Conservation (phyloP, 495 filamentous ascomycete species). For the Penicillium dipodomyicola region DNA sequence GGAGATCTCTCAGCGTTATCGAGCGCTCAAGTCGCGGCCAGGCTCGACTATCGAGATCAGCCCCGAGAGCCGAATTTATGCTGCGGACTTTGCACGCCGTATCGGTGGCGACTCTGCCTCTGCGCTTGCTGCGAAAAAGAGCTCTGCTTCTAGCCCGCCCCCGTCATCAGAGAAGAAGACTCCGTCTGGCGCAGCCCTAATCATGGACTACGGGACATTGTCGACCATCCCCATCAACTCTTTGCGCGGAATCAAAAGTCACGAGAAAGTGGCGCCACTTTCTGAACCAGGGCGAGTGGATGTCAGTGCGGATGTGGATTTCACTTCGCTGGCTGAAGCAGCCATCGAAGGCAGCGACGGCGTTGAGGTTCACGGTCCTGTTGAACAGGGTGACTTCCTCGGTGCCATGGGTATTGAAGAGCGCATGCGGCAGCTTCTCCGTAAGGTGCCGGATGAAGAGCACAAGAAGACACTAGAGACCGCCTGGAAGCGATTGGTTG, state of each 20-base stretch:
- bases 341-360: conserved; percentile 69
- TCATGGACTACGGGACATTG: conserved; percentile 88
- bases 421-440: conserved; percentile 66
- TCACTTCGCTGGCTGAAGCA: conserved; percentile 76
- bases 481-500: conserved; percentile 76
- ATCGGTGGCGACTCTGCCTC: conserved; percentile 65
- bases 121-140: conserved; percentile 32
- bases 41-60: conserved; percentile 80
- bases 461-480: conserved; percentile 61
- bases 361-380: conserved; percentile 90
- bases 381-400: conserved; percentile 81
- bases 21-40: conserved; percentile 60
- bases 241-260: conserved; percentile 77
- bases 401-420: conserved; percentile 74
- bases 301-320: conserved; percentile 89
- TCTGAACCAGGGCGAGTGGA: conserved; percentile 75
- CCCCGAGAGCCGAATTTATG: conserved; percentile 76
- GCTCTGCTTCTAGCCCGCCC: conserved; percentile 12
- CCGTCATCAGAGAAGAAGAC: conserved; percentile 44
- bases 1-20: conserved; percentile 76
- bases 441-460: conserved; percentile 48
- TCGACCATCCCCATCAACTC: conserved; percentile 79
- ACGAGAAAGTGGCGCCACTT: conserved; percentile 74
- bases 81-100: conserved; percentile 72
- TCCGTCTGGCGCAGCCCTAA: conserved; percentile 80